phyloP scores from a whole-genome alignment of 345 rosid species.

The Populus alba region DNA sequence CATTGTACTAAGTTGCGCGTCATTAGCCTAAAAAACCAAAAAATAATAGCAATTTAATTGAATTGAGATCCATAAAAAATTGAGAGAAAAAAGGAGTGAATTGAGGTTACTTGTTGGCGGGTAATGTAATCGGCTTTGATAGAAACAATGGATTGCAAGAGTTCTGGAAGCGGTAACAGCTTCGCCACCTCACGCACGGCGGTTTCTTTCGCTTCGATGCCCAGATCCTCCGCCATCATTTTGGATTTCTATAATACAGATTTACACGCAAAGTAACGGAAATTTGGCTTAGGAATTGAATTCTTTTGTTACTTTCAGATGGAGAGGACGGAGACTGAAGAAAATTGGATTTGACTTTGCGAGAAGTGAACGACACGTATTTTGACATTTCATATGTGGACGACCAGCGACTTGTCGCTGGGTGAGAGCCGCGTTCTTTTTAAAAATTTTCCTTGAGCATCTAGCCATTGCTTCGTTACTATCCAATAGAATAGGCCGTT shows the following conservation, averaged over 20 bases:
- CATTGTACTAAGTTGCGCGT: slow-evolving; percentile 98
- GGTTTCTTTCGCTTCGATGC: slow-evolving; percentile 96
- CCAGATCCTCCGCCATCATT: slow-evolving; percentile 71
- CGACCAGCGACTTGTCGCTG: too few species aligned
- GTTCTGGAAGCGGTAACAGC: slow-evolving; percentile 87
- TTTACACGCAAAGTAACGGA: neutral
- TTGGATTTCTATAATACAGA: neutral
- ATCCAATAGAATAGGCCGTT: too few species aligned
- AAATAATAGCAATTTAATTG: neutral
- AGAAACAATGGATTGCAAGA: slow-evolving; percentile 71
- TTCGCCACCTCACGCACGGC: slow-evolving; percentile 99
- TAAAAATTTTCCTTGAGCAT: too few species aligned
- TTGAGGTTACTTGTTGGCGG: slow-evolving; percentile 77
- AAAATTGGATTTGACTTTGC: neutral
- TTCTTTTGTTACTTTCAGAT: neutral
- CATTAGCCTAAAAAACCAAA: slow-evolving; percentile 63
- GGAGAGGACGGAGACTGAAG: neutral
- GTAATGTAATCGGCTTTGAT: slow-evolving; percentile 92
- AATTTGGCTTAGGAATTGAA: neutral
- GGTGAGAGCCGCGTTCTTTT: too few species aligned
- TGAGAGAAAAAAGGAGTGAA: neutral
- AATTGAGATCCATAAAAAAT: neutral
- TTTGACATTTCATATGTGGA: neutral
- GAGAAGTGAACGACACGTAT: neutral
- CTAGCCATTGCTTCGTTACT: too few species aligned